Evolutionary conservation across 192 early-diverging fungal species (phyloP), one percentile per base, ranked within the genome.

Genomic region (Coemansia sp.): DNA sequence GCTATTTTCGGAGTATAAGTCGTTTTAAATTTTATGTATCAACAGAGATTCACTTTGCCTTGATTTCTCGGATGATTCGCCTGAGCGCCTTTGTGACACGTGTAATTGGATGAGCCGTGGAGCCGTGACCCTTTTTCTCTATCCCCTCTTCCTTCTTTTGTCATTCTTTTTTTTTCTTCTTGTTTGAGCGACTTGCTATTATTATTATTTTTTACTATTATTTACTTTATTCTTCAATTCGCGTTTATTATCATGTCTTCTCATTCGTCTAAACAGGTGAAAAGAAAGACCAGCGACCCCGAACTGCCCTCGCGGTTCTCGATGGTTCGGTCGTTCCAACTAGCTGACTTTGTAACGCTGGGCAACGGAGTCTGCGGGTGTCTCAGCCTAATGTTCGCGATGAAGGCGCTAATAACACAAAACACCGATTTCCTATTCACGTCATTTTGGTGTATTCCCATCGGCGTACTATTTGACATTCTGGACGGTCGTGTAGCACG

Each of bases 291-390:
- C 60, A 84, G 74, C 62, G 74, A 71, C 62, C 69, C 77, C 12
- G 38, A 61, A n/a, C 76, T 75, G 61, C 80, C 84, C 3, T 36
- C 56, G 29, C 81, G 76, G 58, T 86, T 86, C 68, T 83, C 81
- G 22, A 72, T 86, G 85, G 85, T 87, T 41, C 75, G 86, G 34
- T 77, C 75, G 56, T 94, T 96, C 75, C 85, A 90, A 62, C 72
- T 92, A 42, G 94, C 94, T 3, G 94, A 96, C 78, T 81, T 91
- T 68, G 91, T 96, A 62, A 96, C 94, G 4, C 85, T 96, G 11
- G 88, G 88, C 62, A 96, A 95, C 84, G 90, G 89, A 20, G 89
- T 89, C 29, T 95, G 91, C 69, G 94, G 91, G 10, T 84, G 85
- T 11, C 76, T 86, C 34, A 89, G 91, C 41, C 85, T 93, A 34